These are phyloP conservation scores for Aspergillus candidus DNA, from an alignment of 2,329 filamentous ascomycete genomes.

Conservation along the genomic window DNA sequence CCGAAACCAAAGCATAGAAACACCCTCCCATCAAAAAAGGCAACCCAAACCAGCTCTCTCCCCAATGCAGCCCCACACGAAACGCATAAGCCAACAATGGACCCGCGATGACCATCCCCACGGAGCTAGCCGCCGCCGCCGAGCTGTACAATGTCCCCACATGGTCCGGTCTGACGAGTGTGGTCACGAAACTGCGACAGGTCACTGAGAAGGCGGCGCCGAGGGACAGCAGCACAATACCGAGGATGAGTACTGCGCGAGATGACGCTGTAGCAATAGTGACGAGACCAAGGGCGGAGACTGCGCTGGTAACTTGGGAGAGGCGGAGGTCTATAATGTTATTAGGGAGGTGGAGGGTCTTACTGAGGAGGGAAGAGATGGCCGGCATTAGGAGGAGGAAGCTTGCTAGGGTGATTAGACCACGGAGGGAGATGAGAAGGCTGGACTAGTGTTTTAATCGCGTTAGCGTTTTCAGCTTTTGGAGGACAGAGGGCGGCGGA, in stretches of 20 bases:
- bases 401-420: constrained; percentile 15
- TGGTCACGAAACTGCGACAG: constrained; percentile 22
- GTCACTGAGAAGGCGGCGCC: constrained; percentile 19
- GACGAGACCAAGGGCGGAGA: constrained; percentile 17
- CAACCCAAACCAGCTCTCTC: constrained; percentile 22
- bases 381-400: constrained; percentile 20
- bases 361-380: constrained; percentile 11
- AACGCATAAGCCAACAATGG: constrained; percentile 25
- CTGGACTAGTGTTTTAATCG: constrained; percentile 15
- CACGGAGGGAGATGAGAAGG: constrained; percentile 24
- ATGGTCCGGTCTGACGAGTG: constrained; percentile 20
- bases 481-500: too few species aligned
- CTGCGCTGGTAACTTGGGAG: constrained; percentile 14
- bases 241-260: constrained; percentile 10
- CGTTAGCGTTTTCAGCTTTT: constrained; percentile 3
- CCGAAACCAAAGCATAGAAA: constrained; percentile 12
- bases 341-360: constrained; percentile 15
- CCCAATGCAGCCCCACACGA: constrained; percentile 20
- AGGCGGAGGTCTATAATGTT: constrained; percentile 17
- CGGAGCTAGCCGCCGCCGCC: constrained; percentile 17
- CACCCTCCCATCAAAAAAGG: constrained; percentile 21
- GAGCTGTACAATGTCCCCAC: constrained; percentile 26
- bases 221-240: constrained; percentile 20
- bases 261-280: constrained; percentile 13
- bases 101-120: constrained; percentile 20